Conservation (phyloP, 768 basidiomycete species). For the Tubosaeta sp. region DNA sequence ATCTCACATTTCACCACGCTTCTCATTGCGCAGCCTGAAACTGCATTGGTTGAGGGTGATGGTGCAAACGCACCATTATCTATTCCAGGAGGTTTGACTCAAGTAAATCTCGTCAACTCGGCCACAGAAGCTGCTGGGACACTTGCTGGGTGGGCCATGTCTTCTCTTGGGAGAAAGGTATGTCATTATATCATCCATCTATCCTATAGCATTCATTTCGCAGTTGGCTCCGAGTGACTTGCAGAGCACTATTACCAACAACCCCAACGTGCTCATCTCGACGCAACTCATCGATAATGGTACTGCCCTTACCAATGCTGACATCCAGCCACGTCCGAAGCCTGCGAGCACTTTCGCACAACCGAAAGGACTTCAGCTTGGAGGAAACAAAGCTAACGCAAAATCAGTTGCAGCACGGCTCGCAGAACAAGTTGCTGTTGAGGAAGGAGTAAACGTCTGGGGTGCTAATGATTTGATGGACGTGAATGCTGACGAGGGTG, state of each 20-base stretch:
- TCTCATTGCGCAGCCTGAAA: conserved; percentile 49
- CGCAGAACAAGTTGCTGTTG: conserved; percentile 51
- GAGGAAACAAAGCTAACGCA: conserved; percentile 46
- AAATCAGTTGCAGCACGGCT: conserved; percentile 48
- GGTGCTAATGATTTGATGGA: conserved; percentile 84
- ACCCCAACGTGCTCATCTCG: conserved; percentile 39
- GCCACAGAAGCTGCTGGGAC: conserved; percentile 91
- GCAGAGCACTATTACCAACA: conserved; percentile 55
- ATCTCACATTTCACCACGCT: background rate
- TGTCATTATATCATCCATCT: background rate
- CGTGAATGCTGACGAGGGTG: conserved; percentile 87
- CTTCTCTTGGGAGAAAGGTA: conserved; percentile 82
- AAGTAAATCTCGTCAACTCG: conserved; percentile 60
- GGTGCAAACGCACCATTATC: conserved; percentile 25
- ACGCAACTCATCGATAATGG: conserved; percentile 31
- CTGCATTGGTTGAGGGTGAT: conserved; percentile 40
- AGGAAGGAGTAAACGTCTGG: conserved; percentile 55
- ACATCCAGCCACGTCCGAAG: background rate
- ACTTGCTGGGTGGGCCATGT: conserved; percentile 95
- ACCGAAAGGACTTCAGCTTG: conserved; percentile 66
- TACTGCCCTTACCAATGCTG: background rate
- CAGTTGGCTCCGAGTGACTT: conserved; percentile 72
- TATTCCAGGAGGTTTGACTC: conserved; percentile 28
- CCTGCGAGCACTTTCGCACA: conserved; percentile 29
- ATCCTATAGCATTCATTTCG: background rate